Base-by-base conservation (phyloP, 2,329 filamentous ascomycete species). In the Verticillium klebahnii region DNA sequence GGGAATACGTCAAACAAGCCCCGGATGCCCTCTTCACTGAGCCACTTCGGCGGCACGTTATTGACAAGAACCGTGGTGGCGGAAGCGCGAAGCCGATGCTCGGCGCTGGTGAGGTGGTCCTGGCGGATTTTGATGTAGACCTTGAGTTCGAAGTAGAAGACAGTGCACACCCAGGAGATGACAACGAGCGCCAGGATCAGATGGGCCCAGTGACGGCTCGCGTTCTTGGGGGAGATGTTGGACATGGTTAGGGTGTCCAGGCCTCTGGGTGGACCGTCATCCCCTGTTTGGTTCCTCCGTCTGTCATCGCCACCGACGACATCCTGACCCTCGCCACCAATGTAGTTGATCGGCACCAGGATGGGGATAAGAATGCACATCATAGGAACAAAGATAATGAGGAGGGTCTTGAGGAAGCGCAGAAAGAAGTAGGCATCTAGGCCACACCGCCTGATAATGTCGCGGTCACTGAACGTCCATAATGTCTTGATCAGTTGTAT, bases 401-500 rank as follows among this genome's bases (percentile, higher is more conserved):
- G 84, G 5, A 98, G 85, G 74, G 71, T 84, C 66, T 85, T 85
- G 15, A 87, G 84, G 71, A 97, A 99, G 65, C 96, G 90, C 1
- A 99, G 82, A 74, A 99, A 99, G 80, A 98, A 97, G 77, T 97
- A 99, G 70, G 94, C 93, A 73, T 99, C 95, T 11, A 99, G 85
- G 19, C 95, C 95, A 68, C 94, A 97, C 75, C 97, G 96, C 60
- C 94, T 89, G 69, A 99, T 96, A 67, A 99, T 87, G 68, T 96
- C 92, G 14, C 91, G 82, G 64, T 91, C 84, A 80, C 86, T 74
- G 78, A 91, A 78, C 78, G 88, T 74, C 78, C 91, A 81, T 82
- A 96, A 66, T 79, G 79, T 72, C 75, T 84, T 71, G 68, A 86
- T 66, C 62, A 88, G 74, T 15, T 78, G 78, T 72, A 83, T 79